Evolutionary conservation across 495 filamentous ascomycete genomes (phyloP).

Genomic region (Rusavskia elegans): DNA sequence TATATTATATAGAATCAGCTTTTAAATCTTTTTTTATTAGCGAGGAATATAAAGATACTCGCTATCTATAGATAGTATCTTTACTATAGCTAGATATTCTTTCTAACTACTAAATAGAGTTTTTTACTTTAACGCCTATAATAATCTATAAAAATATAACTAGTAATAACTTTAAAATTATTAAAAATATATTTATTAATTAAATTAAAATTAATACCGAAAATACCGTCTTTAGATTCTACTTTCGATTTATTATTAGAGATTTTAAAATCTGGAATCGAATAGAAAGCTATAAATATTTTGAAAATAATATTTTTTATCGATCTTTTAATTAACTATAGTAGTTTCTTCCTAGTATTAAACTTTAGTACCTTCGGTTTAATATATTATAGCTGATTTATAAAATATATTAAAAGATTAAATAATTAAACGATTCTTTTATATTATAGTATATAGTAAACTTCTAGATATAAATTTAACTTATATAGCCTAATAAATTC

Average conservation of each 20-base stretch:
- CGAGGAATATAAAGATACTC: neutral
- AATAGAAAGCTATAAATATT: neutral
- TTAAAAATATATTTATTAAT: neutral
- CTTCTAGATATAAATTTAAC: neutral
- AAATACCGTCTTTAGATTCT: neutral
- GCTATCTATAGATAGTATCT: neutral
- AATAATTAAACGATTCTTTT: neutral
- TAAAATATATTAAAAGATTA: neutral
- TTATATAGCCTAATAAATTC: neutral
- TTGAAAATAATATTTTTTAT: conserved; percentile 1
- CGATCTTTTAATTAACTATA: neutral
- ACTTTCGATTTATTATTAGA: too few species aligned
- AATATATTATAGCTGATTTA: neutral
- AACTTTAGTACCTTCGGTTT: too few species aligned
- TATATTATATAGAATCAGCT: neutral
- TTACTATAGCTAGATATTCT: too few species aligned
- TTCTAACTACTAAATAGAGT: too few species aligned
- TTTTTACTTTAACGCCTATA: too few species aligned
- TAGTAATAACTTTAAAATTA: neutral
- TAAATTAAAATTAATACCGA: conserved; percentile 2
- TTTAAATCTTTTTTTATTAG: neutral
- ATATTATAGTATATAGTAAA: neutral
- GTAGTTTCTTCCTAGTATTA: neutral
- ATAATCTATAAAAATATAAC: too few species aligned
- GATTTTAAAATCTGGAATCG: neutral